Evolutionary conservation across 352 stramenopile species (phyloP).

Genomic region (Phytopythium kandeliae): DNA sequence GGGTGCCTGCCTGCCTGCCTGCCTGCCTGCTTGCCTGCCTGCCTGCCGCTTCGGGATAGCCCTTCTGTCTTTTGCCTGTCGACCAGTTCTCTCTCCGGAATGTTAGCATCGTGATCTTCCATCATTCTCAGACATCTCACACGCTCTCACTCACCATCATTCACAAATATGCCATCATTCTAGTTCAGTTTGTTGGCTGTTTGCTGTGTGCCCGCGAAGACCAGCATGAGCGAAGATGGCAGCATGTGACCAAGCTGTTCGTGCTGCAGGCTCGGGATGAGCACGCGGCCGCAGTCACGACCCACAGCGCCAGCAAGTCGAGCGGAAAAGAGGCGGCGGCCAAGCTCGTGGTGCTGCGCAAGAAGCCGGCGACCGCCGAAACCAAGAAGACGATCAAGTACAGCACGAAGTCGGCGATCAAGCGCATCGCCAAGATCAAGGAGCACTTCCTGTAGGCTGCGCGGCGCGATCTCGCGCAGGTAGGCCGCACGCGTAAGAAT

Average conservation of each 20-base stretch:
- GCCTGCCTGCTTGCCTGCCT: too few relatives aligned
- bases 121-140: too few relatives aligned
- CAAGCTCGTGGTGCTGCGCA: conserved; percentile 16
- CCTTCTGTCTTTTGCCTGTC: too few relatives aligned
- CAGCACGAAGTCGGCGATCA: conserved; percentile 22
- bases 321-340: conserved; percentile 4
- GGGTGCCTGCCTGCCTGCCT: too few relatives aligned
- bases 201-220: too few relatives aligned
- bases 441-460: conserved; percentile 53
- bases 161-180: too few relatives aligned
- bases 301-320: background rate
- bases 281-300: conserved; percentile 9
- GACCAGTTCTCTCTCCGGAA: too few relatives aligned
- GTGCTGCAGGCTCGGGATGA: conserved; percentile 39
- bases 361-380: conserved; percentile 7
- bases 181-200: too few relatives aligned
- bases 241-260: conserved; percentile 65
- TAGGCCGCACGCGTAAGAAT: conserved; percentile 52
- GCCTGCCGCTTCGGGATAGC: too few relatives aligned
- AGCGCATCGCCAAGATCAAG: conserved; percentile 15
- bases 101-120: too few relatives aligned
- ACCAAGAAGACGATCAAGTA: conserved; percentile 14
- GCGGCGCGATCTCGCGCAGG: conserved; percentile 38
- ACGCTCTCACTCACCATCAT: too few relatives aligned
- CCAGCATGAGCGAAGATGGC: too few relatives aligned